Evolutionary conservation across 2,329 filamentous ascomycete genomes (phyloP), one percentile per base, ranked within the genome.

Genomic region (Chrysoporthe austroafricana): DNA sequence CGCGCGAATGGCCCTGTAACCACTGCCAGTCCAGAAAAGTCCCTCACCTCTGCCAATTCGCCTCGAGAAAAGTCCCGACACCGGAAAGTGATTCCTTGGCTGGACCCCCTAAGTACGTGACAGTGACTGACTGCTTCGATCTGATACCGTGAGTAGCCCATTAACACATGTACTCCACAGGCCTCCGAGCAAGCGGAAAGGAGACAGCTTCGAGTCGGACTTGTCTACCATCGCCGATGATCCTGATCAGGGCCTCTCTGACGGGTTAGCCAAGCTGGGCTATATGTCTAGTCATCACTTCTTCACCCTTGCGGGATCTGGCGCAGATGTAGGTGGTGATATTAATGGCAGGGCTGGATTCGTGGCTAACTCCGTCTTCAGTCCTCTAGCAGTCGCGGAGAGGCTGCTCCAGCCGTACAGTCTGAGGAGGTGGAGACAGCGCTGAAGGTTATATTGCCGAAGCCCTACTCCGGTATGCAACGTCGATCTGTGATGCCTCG

Each of bases 1-100:
- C 79, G 68, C 79, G 81, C 44, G 77, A 83, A 72, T 85, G 83
- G 79, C 83, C 82, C 2, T 85, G 83, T 72, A 83, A 83, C 69
- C 82, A 84, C 70, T 85, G 82, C 70, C 78, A 81, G 70, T 74
- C 79, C 43, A 76, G 83, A 70, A 80, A 79, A 66, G 81, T 84
- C 1, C 78, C 83, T 43, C 83, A 84, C 74, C 73, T 83, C 3
- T 85, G 82, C 72, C 79, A 81, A 64, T 84, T 83, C 71, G 72
- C 75, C 0, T 72, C 73, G 36, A 81, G 78, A 66, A 79, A 77
- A 36, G 60, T 70, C 14, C 63, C 62, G 9, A 66, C 64, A n/a
- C 68, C 70, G 16, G 59, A 69, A 7, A 68, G 71, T 21, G 66
- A 71, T 34, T 64, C 66, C 14, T 66, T 46, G 16, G 36, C 32